Evolutionary conservation across 2,329 filamentous ascomycete genomes (phyloP).

Genomic region (Aureobasidium sp.): DNA sequence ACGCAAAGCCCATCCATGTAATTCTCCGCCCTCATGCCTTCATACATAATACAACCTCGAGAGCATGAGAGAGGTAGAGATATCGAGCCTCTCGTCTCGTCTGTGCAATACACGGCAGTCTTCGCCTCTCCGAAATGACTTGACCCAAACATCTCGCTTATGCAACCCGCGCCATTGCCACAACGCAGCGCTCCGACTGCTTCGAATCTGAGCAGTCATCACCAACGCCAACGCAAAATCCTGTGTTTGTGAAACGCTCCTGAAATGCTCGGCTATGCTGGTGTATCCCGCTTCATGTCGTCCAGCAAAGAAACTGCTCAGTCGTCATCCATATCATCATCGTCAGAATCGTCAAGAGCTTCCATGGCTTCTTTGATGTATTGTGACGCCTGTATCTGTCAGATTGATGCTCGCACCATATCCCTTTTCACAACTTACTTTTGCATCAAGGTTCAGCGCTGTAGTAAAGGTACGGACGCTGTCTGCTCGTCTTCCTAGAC

Average conservation of each 20-base stretch:
- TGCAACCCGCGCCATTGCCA: neutral
- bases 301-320: conserved; percentile 2
- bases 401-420: conserved; percentile 18
- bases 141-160: too few species aligned
- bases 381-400: conserved; percentile 62
- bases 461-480: conserved; percentile 94
- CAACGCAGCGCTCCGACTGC: neutral
- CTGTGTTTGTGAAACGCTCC: neutral
- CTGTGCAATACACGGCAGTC: too few species aligned
- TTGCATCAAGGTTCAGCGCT: conserved; percentile 90
- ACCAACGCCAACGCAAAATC: conserved; percentile 3
- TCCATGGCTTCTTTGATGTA: conserved; percentile 98
- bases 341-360: conserved; percentile 70
- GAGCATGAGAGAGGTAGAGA: neutral
- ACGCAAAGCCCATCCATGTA: conserved; percentile 8
- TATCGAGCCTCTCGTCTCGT: neutral
- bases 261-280: conserved; percentile 1
- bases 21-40: neutral
- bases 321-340: conserved; percentile 53
- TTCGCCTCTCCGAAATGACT: too few species aligned
- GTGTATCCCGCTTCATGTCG: neutral
- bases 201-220: neutral
- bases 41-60: neutral
- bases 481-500: conserved; percentile 53
- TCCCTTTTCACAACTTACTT: conserved; percentile 52